These are phyloP conservation scores for Lathyrus aphaca DNA, from an alignment of 306 rosid species.

Conservation along the genomic window DNA sequence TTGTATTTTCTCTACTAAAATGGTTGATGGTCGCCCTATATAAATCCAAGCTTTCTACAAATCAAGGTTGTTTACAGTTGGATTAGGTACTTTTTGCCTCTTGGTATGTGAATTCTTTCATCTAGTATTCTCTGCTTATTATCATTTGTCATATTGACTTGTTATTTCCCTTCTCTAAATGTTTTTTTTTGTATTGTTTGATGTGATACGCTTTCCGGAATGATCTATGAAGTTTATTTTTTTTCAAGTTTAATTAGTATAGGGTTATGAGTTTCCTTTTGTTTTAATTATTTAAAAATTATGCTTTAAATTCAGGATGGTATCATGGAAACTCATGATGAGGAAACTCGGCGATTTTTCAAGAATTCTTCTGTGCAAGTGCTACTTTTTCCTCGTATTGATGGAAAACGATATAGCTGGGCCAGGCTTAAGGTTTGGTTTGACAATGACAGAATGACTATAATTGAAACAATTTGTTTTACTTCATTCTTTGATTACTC, in stretches of 20 bases:
- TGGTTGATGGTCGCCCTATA: too few species aligned
- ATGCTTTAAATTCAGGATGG: slow-evolving; percentile 73
- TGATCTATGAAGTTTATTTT: slow-evolving; percentile 20
- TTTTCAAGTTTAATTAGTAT: slow-evolving; percentile 21
- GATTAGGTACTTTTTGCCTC: too few species aligned
- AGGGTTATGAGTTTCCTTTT: slow-evolving; percentile 11
- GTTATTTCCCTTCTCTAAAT: too few species aligned
- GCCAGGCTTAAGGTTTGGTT: slow-evolving; percentile 70
- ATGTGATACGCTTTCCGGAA: background rate
- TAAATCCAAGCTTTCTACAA: too few species aligned
- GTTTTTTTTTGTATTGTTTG: background rate
- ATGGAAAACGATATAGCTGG: slow-evolving; percentile 96
- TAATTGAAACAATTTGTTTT: slow-evolving; percentile 23
- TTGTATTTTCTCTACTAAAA: too few species aligned
- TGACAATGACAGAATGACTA: slow-evolving; percentile 10
- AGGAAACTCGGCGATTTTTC: slow-evolving; percentile 92
- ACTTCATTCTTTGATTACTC: background rate
- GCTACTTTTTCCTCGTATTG: slow-evolving; percentile 82
- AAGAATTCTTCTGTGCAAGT: slow-evolving; percentile 93
- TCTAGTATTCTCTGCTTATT: too few species aligned
- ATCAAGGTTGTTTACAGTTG: too few species aligned
- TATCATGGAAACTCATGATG: slow-evolving; percentile 95
- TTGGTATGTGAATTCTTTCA: too few species aligned
- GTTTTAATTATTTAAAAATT: slow-evolving; percentile 18
- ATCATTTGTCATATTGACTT: too few species aligned